These are phyloP conservation scores for Suillus paluster DNA, from an alignment of 768 basidiomycete genomes.

Conservation along the genomic window DNA sequence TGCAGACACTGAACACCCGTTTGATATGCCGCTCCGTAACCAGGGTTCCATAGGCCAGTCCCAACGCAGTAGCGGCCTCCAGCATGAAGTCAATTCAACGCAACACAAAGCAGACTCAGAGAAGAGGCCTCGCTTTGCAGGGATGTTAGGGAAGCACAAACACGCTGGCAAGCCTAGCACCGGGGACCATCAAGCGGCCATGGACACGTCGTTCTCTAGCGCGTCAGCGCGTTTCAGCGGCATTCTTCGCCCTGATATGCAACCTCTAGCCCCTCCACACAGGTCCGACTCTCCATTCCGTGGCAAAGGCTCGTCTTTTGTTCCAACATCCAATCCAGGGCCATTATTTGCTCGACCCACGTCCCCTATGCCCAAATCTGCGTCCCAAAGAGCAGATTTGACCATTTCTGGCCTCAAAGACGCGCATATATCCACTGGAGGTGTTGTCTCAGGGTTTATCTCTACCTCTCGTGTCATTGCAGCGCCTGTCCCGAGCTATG, in stretches of 20 bases:
- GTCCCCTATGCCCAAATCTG: not conserved
- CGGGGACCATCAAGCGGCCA: not conserved
- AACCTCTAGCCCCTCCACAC: not conserved
- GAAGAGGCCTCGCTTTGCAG: conserved; percentile 3
- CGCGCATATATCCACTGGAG: conserved; percentile 7
- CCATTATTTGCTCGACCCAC: not conserved
- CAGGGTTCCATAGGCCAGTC: conserved; percentile 2
- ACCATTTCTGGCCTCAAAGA: conserved; percentile 1
- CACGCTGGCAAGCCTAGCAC: not conserved
- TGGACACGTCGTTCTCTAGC: not conserved
- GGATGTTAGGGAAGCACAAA: not conserved
- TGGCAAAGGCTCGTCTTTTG: conserved; percentile 1
- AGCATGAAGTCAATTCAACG: not conserved
- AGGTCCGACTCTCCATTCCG: not conserved
- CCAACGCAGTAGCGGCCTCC: not conserved
- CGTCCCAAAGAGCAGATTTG: not conserved
- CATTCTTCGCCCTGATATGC: not conserved
- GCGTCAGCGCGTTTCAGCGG: not conserved
- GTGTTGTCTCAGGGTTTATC: not conserved
- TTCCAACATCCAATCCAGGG: not conserved
- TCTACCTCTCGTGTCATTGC: conserved; percentile 3
- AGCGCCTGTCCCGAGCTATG: not conserved
- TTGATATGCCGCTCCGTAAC: conserved; percentile 1
- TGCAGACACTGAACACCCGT: not conserved
- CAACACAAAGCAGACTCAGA: not conserved